Base-by-base conservation (phyloP, 2,329 filamentous ascomycete genomes). In the Cercospora zeae-maydis region DNA sequence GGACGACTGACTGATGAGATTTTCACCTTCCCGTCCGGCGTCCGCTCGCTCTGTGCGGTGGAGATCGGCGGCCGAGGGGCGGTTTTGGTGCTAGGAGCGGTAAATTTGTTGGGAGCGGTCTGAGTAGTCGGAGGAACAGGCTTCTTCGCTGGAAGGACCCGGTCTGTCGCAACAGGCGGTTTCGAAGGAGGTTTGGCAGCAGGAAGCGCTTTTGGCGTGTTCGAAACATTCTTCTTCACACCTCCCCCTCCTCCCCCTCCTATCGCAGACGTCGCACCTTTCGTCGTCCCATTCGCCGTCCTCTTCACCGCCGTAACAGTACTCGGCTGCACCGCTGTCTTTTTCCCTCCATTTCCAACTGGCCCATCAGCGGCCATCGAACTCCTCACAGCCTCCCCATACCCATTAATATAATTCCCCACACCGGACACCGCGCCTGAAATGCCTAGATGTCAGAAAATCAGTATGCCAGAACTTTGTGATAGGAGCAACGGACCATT, bases 351-450 rank as follows among this genome's bases (percentile, higher is more conserved):
- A 36, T 16, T 21, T 9, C 57, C 14, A 1, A 66, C 67, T 4
- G 69, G 70, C 9, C 73, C 72, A 49, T 73, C 70, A 16, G 74
- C 72, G 7, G 74, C 71, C 53, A 73, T 72, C 3, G 72, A 67
- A 21, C 65, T 68, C 59, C 69, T 69, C 36, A 75, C 69, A 16
- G 65, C 63, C 42, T 74, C 65, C 58, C 75, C 75, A 63, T 76
- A 75, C 49, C 59, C 64, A 61, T 75, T 75, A 68, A 77, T 73
- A 52, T 71, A 73, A 31, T 69, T 67, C 21, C 75, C 75, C 5
- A 75, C 71, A 33, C 73, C 71, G 6, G 66, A 67, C 39, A 77
- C 72, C 27, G 71, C 69, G 54, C 73, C 73, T 67, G 69, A 68
- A 24, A 77, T 72, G 55, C 71, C 75, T 76, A 64, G 53, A 27